Evolutionary conservation across 768 basidiomycete species (phyloP).

Genomic region (Lactarius psammicola): DNA sequence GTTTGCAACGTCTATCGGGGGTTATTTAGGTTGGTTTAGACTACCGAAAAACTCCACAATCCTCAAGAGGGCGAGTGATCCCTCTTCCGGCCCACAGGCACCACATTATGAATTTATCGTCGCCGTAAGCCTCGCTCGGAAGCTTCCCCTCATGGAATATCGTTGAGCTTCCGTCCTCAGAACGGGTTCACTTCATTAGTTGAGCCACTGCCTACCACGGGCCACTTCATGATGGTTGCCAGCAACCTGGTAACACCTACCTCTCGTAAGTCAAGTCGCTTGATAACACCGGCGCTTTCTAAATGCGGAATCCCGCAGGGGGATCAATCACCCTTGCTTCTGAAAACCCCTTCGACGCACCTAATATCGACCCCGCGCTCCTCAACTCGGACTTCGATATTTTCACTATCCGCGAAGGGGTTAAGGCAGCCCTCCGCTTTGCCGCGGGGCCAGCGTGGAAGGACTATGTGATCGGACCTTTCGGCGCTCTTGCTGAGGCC

Average conservation of each 20-base stretch:
- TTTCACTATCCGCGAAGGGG: slow-evolving; percentile 7
- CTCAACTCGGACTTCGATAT: slow-evolving; percentile 14
- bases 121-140: slow-evolving; percentile 6
- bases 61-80: slow-evolving; percentile 18
- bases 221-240: slow-evolving; percentile 28
- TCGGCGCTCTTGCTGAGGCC: not conserved
- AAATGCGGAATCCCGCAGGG: not conserved
- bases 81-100: slow-evolving; percentile 22
- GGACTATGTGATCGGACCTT: slow-evolving; percentile 1
- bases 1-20: slow-evolving; percentile 2
- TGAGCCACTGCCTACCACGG: slow-evolving; percentile 24
- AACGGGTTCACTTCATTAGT: slow-evolving; percentile 15
- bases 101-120: slow-evolving; percentile 24
- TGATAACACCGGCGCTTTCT: too few species aligned
- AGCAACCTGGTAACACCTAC: slow-evolving; percentile 29
- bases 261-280: slow-evolving; percentile 15
- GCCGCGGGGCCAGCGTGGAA: slow-evolving; percentile 12
- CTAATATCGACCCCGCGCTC: slow-evolving; percentile 32
- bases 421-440: slow-evolving; percentile 6
- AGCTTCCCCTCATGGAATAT: too few species aligned
- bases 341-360: slow-evolving; percentile 31
- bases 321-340: slow-evolving; percentile 33
- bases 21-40: slow-evolving; percentile 9
- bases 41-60: slow-evolving; percentile 18
- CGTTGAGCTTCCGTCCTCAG: not conserved